phyloP scores from a whole-genome alignment of 73 alveolate genomes.

The Strombidium stylifer region DNA sequence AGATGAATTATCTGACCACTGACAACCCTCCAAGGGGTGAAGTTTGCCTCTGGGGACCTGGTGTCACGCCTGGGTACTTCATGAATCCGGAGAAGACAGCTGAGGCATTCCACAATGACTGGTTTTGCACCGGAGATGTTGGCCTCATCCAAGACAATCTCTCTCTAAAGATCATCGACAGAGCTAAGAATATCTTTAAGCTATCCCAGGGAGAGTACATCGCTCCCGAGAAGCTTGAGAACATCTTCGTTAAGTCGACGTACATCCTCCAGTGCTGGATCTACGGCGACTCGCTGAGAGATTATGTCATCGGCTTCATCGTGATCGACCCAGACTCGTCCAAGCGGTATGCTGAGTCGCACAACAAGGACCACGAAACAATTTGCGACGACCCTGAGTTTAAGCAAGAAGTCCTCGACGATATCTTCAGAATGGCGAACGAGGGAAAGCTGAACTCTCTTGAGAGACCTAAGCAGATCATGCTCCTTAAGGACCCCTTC shows the following conservation, averaged over 20 bases:
- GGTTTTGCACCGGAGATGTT: conserved; percentile 86
- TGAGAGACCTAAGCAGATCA: conserved; percentile 78
- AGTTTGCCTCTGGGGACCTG: conserved; percentile 60
- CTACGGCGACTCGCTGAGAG: conserved; percentile 84
- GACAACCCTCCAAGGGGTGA: conserved; percentile 90
- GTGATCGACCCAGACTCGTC: conserved; percentile 51
- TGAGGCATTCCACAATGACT: conserved; percentile 73
- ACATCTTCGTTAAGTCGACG: conserved; percentile 60
- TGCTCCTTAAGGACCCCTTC: conserved; percentile 66
- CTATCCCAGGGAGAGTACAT: conserved; percentile 96
- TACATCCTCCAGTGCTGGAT: conserved; percentile 80
- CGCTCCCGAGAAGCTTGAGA: conserved; percentile 97
- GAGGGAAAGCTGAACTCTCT: conserved; percentile 54
- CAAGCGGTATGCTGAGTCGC: conserved; percentile 19
- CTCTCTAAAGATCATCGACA: conserved; percentile 81
- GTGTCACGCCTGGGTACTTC: conserved; percentile 61
- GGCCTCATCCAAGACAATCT: conserved; percentile 72
- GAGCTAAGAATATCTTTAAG: conserved; percentile 96
- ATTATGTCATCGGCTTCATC: conserved; percentile 50
- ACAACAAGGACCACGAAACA: background rate
- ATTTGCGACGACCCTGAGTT: background rate
- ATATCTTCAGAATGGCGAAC: background rate
- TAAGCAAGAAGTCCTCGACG: background rate
- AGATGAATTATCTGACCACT: conserved; percentile 76
- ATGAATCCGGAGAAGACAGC: conserved; percentile 56